Percentiles rank a stretch among this genome's conserved stretches.
These are phyloP conservation scores for Fagopyrum homotropicum DNA, from an alignment of 148 eudicot genomes.

Conservation along the genomic window DNA sequence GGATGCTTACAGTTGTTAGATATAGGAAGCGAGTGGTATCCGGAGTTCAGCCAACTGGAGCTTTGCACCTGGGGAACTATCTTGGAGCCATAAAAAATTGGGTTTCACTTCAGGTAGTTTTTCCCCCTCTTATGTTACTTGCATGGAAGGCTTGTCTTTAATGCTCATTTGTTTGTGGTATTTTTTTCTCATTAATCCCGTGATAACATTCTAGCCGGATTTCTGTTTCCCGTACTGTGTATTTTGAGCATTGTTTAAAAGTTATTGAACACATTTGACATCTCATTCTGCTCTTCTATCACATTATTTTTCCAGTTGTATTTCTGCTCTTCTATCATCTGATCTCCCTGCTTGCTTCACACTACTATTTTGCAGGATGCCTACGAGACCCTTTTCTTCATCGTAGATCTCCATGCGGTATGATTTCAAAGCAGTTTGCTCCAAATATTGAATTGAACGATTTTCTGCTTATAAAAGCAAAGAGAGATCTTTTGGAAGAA, in stretches of 20 bases:
- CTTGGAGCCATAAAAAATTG: slow-evolving; percentile 95
- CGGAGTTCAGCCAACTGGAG: slow-evolving; percentile 96
- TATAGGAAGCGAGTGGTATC: slow-evolving; percentile 92
- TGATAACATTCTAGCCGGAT: neutral
- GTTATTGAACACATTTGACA: neutral
- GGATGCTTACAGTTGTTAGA: neutral
- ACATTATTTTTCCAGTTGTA: neutral
- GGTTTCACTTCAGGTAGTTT: slow-evolving; percentile 69
- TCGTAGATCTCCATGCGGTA: slow-evolving; percentile 99
- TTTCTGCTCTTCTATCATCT: neutral
- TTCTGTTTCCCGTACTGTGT: neutral
- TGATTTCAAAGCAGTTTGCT: slow-evolving; percentile 17
- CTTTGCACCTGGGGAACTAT: slow-evolving; percentile 91
- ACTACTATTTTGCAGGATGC: slow-evolving; percentile 51
- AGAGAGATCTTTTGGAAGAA: neutral
- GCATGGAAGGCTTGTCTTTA: neutral
- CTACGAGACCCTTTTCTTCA: slow-evolving; percentile 84
- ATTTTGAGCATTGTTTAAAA: neutral
- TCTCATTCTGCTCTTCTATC: neutral
- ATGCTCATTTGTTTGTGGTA: neutral
- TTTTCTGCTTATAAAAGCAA: neutral
- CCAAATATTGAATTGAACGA: neutral
- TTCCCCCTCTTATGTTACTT: neutral
- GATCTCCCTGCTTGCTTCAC: neutral
- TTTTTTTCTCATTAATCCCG: neutral